phyloP scores from a whole-genome alignment of 2,329 filamentous ascomycete genomes.

The Escovopsis weberi region DNA sequence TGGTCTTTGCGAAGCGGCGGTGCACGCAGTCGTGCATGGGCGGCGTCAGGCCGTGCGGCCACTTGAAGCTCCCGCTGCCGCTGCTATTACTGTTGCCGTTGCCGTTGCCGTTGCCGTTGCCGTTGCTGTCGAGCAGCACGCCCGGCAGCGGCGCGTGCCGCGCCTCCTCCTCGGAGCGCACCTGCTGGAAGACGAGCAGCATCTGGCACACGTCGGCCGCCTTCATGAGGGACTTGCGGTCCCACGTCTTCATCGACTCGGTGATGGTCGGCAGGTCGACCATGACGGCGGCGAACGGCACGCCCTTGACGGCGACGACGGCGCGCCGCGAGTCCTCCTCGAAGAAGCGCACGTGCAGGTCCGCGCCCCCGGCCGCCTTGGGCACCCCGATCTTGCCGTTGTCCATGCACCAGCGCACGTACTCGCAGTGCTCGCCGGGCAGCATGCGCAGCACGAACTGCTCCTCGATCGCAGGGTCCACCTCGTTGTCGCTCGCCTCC shows the following conservation, averaged over 20 bases:
- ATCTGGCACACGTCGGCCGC: conserved; percentile 81
- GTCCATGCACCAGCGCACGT: conserved; percentile 59
- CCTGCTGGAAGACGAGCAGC: conserved; percentile 60
- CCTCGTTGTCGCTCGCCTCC: conserved; percentile 80
- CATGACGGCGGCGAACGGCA: conserved; percentile 61
- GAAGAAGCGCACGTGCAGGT: conserved; percentile 70
- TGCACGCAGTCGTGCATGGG: conserved; percentile 78
- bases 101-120: no score
- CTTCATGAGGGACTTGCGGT: conserved; percentile 77
- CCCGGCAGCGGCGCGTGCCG: conserved; percentile 51
- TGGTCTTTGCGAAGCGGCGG: conserved; percentile 68
- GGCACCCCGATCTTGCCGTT: conserved; percentile 62
- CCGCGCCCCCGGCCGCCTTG: conserved; percentile 50
- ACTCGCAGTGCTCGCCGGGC: conserved; percentile 74
- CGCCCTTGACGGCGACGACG: conserved; percentile 52
- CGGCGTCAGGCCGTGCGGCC: conserved; percentile 75
- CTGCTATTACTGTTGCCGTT: no score
- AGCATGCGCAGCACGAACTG: conserved; percentile 82
- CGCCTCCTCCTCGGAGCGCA: conserved; percentile 52
- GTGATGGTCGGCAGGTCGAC: conserved; percentile 78
- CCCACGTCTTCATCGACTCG: conserved; percentile 89
- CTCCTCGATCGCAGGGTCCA: conserved; percentile 77
- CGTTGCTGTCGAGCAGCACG: conserved; percentile 42
- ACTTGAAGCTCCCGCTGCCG: conserved; percentile 39
- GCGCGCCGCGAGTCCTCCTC: conserved; percentile 60